These are phyloP conservation scores for Fusarium camptoceras DNA, from an alignment of 2,329 filamentous ascomycete species.

Conservation along the genomic window DNA sequence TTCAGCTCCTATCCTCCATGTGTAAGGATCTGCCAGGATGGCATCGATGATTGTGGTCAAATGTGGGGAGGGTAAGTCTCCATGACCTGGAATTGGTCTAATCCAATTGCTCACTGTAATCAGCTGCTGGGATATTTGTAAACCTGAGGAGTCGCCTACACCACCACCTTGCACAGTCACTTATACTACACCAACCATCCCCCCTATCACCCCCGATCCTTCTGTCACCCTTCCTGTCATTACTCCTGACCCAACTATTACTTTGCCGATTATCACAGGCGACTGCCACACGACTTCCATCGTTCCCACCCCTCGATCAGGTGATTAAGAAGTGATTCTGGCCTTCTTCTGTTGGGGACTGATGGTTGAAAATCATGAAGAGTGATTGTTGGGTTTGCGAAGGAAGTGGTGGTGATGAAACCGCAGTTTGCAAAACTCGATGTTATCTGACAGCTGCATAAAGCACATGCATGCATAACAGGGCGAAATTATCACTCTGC, in stretches of 20 bases:
- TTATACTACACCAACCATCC: conserved; percentile 32
- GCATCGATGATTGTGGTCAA: conserved; percentile 45
- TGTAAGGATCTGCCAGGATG: conserved; percentile 45
- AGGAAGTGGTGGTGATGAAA: neutral
- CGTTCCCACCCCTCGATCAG: neutral
- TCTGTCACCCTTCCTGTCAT: neutral
- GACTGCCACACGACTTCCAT: neutral
- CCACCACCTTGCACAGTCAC: conserved; percentile 41
- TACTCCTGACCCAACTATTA: conserved; percentile 3
- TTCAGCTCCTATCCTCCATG: conserved; percentile 1
- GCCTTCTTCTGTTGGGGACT: neutral
- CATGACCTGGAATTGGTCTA: neutral
- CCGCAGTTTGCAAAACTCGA: neutral
- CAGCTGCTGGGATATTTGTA: conserved; percentile 51
- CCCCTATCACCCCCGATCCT: neutral
- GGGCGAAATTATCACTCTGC: neutral
- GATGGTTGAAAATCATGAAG: neutral
- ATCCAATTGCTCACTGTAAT: conserved; percentile 1
- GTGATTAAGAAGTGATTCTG: neutral
- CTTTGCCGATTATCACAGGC: neutral
- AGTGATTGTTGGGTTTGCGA: neutral
- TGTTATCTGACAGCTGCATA: neutral
- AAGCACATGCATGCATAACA: neutral
- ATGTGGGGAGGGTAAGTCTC: conserved; percentile 46
- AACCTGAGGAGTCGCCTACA: conserved; percentile 36